Conservation (phyloP, 371 early-diverging fungal species). For the Mucor irregularis region DNA sequence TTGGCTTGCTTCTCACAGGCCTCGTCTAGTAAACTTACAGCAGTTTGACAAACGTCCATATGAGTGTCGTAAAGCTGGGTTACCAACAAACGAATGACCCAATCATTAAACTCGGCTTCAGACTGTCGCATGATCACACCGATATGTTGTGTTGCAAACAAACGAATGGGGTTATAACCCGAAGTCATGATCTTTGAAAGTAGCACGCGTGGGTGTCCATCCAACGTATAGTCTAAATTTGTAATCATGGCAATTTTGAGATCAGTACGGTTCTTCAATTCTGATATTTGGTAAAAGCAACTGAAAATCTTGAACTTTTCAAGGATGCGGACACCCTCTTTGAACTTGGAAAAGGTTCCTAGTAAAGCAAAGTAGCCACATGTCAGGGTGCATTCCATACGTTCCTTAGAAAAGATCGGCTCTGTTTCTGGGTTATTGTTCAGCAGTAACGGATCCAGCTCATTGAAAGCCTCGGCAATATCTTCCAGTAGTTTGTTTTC, state of each 20-base stretch:
- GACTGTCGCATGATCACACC: slow-evolving; percentile 64
- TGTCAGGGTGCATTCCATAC: slow-evolving; percentile 73
- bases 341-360: slow-evolving; percentile 63
- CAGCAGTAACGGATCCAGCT: slow-evolving; percentile 60
- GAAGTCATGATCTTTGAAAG: slow-evolving; percentile 85
- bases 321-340: slow-evolving; percentile 69
- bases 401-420: slow-evolving; percentile 76
- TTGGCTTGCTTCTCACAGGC: slow-evolving; percentile 70
- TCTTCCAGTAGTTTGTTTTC: slow-evolving; percentile 71
- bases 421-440: slow-evolving; percentile 48
- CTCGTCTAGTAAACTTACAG: slow-evolving; percentile 71
- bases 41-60: slow-evolving; percentile 72
- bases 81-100: slow-evolving; percentile 76
- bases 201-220: slow-evolving; percentile 82
- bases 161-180: slow-evolving; percentile 75
- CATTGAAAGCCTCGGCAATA: slow-evolving; percentile 70
- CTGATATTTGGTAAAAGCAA: slow-evolving; percentile 79
- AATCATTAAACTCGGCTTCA: slow-evolving; percentile 66
- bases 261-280: slow-evolving; percentile 81
- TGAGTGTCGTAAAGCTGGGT: slow-evolving; percentile 86
- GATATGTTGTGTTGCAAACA: slow-evolving; percentile 77
- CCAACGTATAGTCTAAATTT: slow-evolving; percentile 76
- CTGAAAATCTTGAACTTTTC: slow-evolving; percentile 81
- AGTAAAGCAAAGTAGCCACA: slow-evolving; percentile 82
- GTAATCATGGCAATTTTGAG: slow-evolving; percentile 76